phyloP scores from a whole-genome alignment of 2,329 filamentous ascomycete genomes.

The Hypoxylon sp. region DNA sequence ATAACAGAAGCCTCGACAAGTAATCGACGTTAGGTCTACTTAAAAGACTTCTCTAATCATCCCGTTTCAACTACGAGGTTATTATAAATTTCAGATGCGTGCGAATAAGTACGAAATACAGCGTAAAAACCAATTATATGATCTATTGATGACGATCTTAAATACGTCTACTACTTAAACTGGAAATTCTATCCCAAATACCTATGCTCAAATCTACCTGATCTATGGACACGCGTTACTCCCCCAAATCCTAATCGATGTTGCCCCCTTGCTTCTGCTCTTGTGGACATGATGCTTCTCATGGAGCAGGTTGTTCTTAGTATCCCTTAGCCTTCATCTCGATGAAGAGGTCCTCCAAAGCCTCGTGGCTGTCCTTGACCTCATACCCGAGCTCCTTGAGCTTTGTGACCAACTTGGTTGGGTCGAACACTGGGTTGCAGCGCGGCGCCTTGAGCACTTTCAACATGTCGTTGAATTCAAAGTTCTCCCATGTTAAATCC shows the following conservation, averaged over 20 bases:
- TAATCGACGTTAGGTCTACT: too few relatives aligned
- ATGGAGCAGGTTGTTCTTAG: background rate
- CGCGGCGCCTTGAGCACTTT: constrained; percentile 30
- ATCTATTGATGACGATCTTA: too few relatives aligned
- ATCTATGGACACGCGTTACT: background rate
- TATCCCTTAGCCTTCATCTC: constrained; percentile 21
- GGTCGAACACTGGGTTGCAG: constrained; percentile 22
- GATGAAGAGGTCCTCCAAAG: constrained; percentile 24
- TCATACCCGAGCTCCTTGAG: constrained; percentile 27
- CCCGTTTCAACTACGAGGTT: too few relatives aligned
- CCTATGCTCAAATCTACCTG: background rate
- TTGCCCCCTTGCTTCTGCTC: background rate
- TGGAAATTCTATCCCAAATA: background rate
- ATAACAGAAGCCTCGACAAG: too few relatives aligned
- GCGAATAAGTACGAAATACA: too few relatives aligned
- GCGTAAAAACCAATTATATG: too few relatives aligned
- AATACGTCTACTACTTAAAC: too few relatives aligned
- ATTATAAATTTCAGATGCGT: too few relatives aligned
- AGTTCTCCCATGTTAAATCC: constrained; percentile 27
- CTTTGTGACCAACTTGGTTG: constrained; percentile 26
- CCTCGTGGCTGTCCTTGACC: constrained; percentile 26
- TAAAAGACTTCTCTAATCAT: too few relatives aligned
- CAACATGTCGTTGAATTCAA: constrained; percentile 23
- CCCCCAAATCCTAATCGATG: background rate
- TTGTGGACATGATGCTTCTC: background rate